Evolutionary conservation across 1,284 basidiomycete genomes (phyloP), one percentile per base, ranked within the genome.

Genomic region (Trichosporon sp.): DNA sequence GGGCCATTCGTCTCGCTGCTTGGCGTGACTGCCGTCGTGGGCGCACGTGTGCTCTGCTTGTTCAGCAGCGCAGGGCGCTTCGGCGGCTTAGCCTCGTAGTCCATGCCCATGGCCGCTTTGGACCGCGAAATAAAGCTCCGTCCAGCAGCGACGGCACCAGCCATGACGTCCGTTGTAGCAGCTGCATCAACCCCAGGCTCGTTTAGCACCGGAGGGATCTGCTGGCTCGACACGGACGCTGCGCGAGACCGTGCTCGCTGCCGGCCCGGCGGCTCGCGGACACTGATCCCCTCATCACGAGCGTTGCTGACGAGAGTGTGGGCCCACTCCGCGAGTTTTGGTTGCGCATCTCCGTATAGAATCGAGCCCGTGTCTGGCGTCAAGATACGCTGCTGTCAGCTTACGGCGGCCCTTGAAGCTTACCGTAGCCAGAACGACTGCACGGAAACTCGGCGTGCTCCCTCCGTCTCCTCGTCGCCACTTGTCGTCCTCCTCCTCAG

Each of bases 291-390:
- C 66, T 88, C 87, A 67, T 92, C 91, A 4, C 92, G 86, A 0
- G 92, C 91, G 64, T 87, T 89, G 67, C 85, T 85, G 23, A 95
- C 88, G 4, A 95, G 87, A 34, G 88, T 86, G 71, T 91, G 85
- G 0, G 93, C 92, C 3, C 93, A 85, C 53, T 82, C 83, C 0
- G 88, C 87, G 29, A 95, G 84, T 12, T 91, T 83, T 0, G 86
- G 83, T 18, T 87, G 86, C 0, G 89, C 89, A 65, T 88, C 85
- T 74, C 91, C 89, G 1, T 87, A 84, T 2, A 95, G 86, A 66
- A 95, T 88, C 70, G 91, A 92, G 12, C 86, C 84, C 0, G 92
- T 88, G 74, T 92, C 92, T 2, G 89, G 86, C 0, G 91, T 92
- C 89, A 95, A 91, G 42, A 95, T 90, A 0, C 93, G 88, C n/a